These are phyloP conservation scores for Saccharomyces hybrid DNA, from an alignment of 1,139 yeast species.

Conservation along the genomic window DNA sequence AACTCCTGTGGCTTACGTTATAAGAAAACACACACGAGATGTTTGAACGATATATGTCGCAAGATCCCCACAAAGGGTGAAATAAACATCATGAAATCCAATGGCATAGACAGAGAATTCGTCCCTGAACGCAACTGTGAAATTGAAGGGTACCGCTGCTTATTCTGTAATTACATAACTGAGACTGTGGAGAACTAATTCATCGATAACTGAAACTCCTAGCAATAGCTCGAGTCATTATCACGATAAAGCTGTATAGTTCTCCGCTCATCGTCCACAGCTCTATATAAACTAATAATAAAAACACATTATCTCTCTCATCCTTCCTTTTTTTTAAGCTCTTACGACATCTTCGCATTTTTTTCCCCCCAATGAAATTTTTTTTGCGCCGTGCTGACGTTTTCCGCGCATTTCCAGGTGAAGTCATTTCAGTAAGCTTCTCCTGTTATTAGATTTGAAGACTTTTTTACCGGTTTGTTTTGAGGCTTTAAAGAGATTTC, in stretches of 20 bases:
- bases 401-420: not conserved
- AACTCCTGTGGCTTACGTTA: slow-evolving; percentile 93
- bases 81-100: slow-evolving; percentile 72
- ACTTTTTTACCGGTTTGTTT: not conserved
- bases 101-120: slow-evolving; percentile 18
- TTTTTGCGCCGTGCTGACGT: not conserved
- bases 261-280: not conserved
- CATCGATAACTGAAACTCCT: slow-evolving; percentile 1
- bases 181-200: slow-evolving; percentile 15
- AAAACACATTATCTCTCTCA: not conserved
- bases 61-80: slow-evolving; percentile 95
- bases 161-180: slow-evolving; percentile 27
- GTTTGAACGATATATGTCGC: slow-evolving; percentile 65
- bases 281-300: not conserved
- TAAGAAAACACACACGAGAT: slow-evolving; percentile 88
- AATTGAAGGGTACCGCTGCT: slow-evolving; percentile 24
- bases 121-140: slow-evolving; percentile 12
- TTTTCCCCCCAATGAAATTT: not conserved
- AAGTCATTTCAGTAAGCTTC: not conserved
- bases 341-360: not conserved
- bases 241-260: not conserved
- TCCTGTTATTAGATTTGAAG: not conserved
- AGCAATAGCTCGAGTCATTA: not conserved
- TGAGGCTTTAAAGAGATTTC: not conserved
- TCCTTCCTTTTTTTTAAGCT: not conserved